These are phyloP conservation scores for Leishmania aethiopica DNA, from an alignment of 208 protist genomes.

Conservation along the genomic window DNA sequence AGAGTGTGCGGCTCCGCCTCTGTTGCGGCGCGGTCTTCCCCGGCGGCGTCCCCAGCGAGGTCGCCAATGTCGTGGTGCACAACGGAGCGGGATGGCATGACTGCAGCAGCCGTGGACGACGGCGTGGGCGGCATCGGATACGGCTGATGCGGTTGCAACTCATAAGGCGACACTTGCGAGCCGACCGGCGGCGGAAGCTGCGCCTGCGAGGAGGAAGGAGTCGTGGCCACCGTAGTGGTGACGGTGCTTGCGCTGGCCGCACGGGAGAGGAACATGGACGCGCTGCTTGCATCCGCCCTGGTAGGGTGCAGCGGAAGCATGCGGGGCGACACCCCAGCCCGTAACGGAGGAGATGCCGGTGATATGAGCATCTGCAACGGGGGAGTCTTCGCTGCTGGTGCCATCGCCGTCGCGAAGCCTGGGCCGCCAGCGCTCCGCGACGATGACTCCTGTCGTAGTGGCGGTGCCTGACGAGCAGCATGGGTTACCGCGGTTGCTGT, in stretches of 20 bases:
- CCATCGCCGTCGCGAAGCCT: background rate
- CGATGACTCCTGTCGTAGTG: background rate
- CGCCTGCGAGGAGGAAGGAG: conserved; percentile 12
- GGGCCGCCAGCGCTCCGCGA: background rate
- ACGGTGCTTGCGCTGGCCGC: conserved; percentile 19
- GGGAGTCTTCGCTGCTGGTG: background rate
- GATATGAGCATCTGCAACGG: background rate
- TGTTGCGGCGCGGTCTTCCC: background rate
- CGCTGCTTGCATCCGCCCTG: conserved; percentile 10
- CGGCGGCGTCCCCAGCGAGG: background rate
- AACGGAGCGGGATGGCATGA: background rate
- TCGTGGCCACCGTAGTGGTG: conserved; percentile 2
- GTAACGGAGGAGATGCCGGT: conserved; percentile 44
- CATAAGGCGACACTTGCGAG: conserved; percentile 19
- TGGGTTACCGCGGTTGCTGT: background rate
- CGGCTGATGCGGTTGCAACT: conserved; percentile 4
- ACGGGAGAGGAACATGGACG: conserved; percentile 2
- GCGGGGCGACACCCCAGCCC: conserved; percentile 57
- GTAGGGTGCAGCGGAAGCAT: conserved; percentile 44
- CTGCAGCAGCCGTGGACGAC: background rate
- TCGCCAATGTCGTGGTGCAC: background rate
- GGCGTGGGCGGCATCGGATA: conserved; percentile 6
- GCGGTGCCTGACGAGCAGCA: conserved; percentile 3
- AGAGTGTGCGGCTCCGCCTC: background rate
- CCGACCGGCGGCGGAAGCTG: background rate